Evolutionary conservation across 2,329 filamentous ascomycete species (phyloP).

Genomic region (Neoascochyta sp.): DNA sequence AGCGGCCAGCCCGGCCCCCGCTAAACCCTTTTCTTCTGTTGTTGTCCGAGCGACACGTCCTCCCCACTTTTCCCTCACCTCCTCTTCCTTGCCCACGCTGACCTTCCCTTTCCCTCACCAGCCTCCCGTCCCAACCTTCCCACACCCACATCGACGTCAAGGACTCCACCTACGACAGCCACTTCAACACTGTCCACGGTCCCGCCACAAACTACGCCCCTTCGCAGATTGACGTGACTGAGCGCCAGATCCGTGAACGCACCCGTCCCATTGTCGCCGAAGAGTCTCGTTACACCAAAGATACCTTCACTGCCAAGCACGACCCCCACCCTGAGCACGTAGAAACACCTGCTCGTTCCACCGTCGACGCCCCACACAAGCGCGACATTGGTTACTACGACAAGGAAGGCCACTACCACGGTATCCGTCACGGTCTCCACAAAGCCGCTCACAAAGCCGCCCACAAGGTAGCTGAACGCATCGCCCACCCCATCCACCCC

Average conservation of each 20-base stretch:
- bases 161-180: conserved; percentile 47
- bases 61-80: conserved; percentile 38
- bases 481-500: conserved; percentile 61
- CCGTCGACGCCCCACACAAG: conserved; percentile 50
- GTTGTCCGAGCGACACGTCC: conserved; percentile 40
- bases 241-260: conserved; percentile 65
- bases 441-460: conserved; percentile 53
- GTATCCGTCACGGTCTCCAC: conserved; percentile 67
- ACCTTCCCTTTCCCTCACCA: conserved; percentile 41
- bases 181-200: conserved; percentile 47
- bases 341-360: conserved; percentile 48
- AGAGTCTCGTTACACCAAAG: conserved; percentile 35
- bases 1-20: conserved; percentile 17
- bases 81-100: conserved; percentile 39
- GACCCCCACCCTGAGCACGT: conserved; percentile 47
- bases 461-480: conserved; percentile 53
- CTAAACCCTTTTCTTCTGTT: conserved; percentile 37
- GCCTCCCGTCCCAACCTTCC: conserved; percentile 54
- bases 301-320: conserved; percentile 40
- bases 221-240: conserved; percentile 53
- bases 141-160: conserved; percentile 63
- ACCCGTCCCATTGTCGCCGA: conserved; percentile 52
- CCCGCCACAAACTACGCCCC: conserved; percentile 54
- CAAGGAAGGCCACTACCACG: conserved; percentile 73
- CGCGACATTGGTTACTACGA: conserved; percentile 76